Conservation (phyloP, 148 eudicot genomes). For the Drosera capensis region DNA sequence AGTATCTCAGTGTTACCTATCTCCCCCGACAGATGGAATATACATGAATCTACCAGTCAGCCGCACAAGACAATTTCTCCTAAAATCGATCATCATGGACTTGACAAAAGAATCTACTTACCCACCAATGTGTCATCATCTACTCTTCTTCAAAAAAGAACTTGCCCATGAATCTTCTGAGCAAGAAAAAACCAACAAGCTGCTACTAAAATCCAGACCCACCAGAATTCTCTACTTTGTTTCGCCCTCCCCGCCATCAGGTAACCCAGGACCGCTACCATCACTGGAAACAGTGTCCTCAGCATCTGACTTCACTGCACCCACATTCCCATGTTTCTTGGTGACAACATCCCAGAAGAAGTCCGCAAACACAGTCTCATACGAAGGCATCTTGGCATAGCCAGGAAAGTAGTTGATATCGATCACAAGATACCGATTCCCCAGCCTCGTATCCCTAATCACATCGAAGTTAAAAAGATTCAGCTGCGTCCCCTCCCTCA, state of each 20-base stretch:
- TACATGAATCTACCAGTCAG: neutral
- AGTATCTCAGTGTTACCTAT: constrained; percentile 1
- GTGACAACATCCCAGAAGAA: constrained; percentile 10
- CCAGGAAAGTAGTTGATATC: constrained; percentile 21
- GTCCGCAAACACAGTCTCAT: constrained; percentile 11
- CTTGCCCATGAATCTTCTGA: neutral
- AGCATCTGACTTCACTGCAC: neutral
- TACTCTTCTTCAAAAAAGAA: neutral
- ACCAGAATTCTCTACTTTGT: neutral
- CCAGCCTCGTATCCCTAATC: constrained; percentile 17
- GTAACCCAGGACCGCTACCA: neutral
- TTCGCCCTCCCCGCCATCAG: constrained; percentile 4
- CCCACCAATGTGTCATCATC: neutral
- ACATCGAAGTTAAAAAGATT: constrained; percentile 27
- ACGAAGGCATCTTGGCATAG: constrained; percentile 13
- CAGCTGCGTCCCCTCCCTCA: constrained; percentile 16
- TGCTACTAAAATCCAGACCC: neutral
- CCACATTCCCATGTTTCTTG: constrained; percentile 3
- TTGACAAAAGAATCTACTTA: neutral
- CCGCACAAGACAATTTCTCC: neutral
- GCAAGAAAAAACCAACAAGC: neutral
- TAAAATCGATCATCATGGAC: neutral
- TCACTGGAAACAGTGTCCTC: neutral
- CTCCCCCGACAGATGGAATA: neutral
- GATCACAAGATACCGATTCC: constrained; percentile 15